These are phyloP conservation scores for Mucor irregularis DNA, from an alignment of 371 early-diverging fungal genomes.

Conservation along the genomic window DNA sequence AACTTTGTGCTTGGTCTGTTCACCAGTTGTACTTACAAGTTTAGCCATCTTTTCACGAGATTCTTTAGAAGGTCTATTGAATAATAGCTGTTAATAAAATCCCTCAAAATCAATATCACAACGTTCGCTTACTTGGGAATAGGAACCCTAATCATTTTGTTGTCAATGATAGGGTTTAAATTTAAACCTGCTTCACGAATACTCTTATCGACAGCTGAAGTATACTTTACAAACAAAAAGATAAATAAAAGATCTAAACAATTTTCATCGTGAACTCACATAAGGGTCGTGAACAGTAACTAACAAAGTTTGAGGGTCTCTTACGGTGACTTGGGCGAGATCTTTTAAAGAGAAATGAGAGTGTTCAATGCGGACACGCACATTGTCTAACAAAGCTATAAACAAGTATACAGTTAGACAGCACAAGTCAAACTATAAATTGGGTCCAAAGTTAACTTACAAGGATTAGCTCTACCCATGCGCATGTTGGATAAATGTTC, in stretches of 20 bases:
- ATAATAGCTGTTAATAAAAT: neutral
- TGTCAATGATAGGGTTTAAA: conserved; percentile 78
- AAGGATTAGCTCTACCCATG: conserved; percentile 79
- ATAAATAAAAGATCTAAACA: neutral
- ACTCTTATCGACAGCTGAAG: conserved; percentile 75
- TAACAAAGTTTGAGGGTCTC: conserved; percentile 86
- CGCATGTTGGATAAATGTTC: conserved; percentile 67
- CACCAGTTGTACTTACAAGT: conserved; percentile 64
- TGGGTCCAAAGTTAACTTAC: conserved; percentile 34
- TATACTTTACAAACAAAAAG: conserved; percentile 49
- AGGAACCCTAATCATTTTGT: conserved; percentile 75
- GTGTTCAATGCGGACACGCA: conserved; percentile 65
- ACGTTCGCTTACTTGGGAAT: conserved; percentile 74
- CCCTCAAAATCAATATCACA: neutral
- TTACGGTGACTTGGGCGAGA: conserved; percentile 80
- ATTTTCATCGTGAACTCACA: conserved; percentile 34
- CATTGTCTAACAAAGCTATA: conserved; percentile 73
- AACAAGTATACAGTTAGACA: neutral
- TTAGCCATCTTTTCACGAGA: conserved; percentile 77
- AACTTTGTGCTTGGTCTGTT: conserved; percentile 69
- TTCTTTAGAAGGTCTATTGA: conserved; percentile 72
- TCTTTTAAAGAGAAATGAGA: conserved; percentile 62
- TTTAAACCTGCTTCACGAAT: conserved; percentile 83
- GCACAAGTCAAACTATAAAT: neutral
- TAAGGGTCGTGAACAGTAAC: conserved; percentile 80